Evolutionary conservation across 2,329 filamentous ascomycete species (phyloP), one percentile per base, ranked within the genome.

Genomic region (Fusarium mexicanum): DNA sequence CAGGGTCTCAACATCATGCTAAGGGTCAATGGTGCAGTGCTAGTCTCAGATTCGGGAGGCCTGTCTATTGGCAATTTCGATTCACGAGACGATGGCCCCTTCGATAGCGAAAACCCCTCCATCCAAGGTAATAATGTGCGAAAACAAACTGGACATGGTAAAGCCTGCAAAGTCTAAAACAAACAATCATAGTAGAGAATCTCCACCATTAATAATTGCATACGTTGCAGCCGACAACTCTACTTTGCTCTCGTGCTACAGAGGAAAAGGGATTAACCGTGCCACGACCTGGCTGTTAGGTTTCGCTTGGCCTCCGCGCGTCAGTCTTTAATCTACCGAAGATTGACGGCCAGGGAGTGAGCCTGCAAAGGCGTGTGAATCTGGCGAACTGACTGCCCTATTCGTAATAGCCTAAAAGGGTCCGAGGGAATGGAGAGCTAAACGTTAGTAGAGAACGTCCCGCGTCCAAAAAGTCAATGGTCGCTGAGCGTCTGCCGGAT

Each of bases 231-330:
- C 70, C 26, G 48, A 59, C 33, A 37, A 29, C 35, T 68, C n/a
- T 14, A 44, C 38, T 64, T 35, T 35, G 33, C 33, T 35, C 37
- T 40, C 41, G 14, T 51, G 37, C 40, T 41, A 24, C 44, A 47
- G 20, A 64, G 41, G 50, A 26, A 35, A 47, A 48, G 35, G 18
- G 6, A 9, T 48, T 17, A 33, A 8, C 33, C 22, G 35, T 59
- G 50, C 50, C n/a, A 61, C 68, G 71, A 67, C 73, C 51, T 72
- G 69, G 64, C 69, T 62, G 54, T 63, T 77, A 53, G 59, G 43
- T 77, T 76, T 76, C 51, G 26, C 38, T 50, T 62, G 48, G 61
- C 47, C 64, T 57, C 72, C 72, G 63, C 69, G 70, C 70, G 72
- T 73, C 66, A 74, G 57, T 71, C 35, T 50, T 47, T 48, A 47